phyloP scores from a whole-genome alignment of 768 basidiomycete species.

The Amanita polypyramis region DNA sequence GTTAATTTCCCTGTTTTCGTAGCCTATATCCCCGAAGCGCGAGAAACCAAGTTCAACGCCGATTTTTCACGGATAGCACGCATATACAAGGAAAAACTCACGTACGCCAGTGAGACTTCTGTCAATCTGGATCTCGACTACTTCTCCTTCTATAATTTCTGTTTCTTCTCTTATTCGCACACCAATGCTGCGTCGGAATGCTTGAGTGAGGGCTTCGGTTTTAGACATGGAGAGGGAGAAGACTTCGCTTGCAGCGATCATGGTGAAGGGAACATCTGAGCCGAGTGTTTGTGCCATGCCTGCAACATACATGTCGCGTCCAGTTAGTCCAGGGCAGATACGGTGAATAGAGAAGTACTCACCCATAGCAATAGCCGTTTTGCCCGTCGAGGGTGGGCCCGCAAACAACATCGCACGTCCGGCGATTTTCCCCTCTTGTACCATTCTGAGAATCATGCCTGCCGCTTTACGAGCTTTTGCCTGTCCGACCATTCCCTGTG shows the following conservation, averaged over 20 bases:
- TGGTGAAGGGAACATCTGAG: constrained; percentile 92
- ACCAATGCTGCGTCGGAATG: constrained; percentile 91
- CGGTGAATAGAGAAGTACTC: constrained; percentile 15
- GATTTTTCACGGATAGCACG: not conserved
- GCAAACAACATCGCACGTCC: constrained; percentile 96
- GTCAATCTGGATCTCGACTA: constrained; percentile 98
- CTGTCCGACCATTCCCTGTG: constrained; percentile 97
- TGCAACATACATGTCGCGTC: constrained; percentile 21
- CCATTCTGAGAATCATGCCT: constrained; percentile 97
- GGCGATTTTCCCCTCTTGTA: constrained; percentile 91
- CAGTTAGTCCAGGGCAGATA: not conserved
- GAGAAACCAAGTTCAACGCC: not conserved
- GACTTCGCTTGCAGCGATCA: constrained; percentile 96
- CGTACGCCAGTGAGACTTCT: constrained; percentile 87
- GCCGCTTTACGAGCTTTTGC: constrained; percentile 94
- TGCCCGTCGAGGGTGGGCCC: constrained; percentile 94
- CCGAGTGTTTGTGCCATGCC: constrained; percentile 97
- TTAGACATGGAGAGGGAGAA: constrained; percentile 93
- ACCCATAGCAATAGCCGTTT: constrained; percentile 98
- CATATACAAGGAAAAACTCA: constrained; percentile 9
- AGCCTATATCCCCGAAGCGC: constrained; percentile 39
- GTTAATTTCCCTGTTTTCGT: constrained; percentile 97
- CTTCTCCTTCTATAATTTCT: constrained; percentile 95
- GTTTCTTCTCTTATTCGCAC: constrained; percentile 97
- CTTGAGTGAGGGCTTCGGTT: constrained; percentile 95